A percentile compares a stretch with the other conserved stretches of the same genome.
Conservation (phyloP, 345 rosid species). For the Luvunga scandens region DNA sequence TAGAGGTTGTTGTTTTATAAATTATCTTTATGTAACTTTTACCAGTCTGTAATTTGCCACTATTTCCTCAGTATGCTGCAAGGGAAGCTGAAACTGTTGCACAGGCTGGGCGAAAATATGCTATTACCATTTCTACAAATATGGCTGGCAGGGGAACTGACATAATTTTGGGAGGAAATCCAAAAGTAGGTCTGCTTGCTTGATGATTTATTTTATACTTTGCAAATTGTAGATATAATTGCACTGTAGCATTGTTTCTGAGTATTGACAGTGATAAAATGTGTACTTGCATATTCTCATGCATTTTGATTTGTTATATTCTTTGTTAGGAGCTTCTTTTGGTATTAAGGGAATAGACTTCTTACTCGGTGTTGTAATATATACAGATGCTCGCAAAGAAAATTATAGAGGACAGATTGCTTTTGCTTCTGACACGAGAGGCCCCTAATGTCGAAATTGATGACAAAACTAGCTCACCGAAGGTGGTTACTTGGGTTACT, state of each 20-base stretch:
- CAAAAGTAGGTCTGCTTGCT: conserved; percentile 53
- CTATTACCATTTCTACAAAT: conserved; percentile 94
- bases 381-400: conserved; percentile 86
- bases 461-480: conserved; percentile 40
- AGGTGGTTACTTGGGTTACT: conserved; percentile 40
- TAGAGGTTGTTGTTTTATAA: not conserved
- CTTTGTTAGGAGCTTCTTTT: conserved; percentile 16
- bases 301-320: not conserved
- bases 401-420: conserved; percentile 77
- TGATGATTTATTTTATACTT: conserved; percentile 7
- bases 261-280: not conserved
- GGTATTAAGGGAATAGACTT: conserved; percentile 2
- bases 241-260: not conserved
- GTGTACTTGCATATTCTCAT: conserved; percentile 1
- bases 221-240: not conserved
- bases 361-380: conserved; percentile 20
- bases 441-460: conserved; percentile 44
- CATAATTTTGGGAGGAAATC: conserved; percentile 94
- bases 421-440: conserved; percentile 69
- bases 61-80: conserved; percentile 74
- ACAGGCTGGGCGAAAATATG: conserved; percentile 90
- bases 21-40: conserved; percentile 1
- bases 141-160: conserved; percentile 99
- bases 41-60: conserved; percentile 13
- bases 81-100: conserved; percentile 93